Evolutionary conservation across 805 yeast genomes (phyloP), one percentile per base, ranked within the genome.

Genomic region (Wickerhamiella siamensis): DNA sequence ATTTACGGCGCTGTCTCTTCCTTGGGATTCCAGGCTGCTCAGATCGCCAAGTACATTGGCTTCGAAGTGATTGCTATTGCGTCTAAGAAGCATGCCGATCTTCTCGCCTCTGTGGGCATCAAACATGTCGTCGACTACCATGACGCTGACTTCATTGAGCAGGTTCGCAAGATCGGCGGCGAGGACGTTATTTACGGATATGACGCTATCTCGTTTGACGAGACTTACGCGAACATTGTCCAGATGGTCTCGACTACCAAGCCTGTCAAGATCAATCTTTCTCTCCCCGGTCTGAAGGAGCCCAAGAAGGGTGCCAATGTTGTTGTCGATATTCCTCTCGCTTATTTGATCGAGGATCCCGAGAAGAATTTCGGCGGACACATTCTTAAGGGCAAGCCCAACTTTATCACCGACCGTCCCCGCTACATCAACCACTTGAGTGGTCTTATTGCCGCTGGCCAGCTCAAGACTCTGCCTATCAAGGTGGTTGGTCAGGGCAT

Each of bases 11-110:
- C 80, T 47, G 73, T 83, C n/a, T 67, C 81, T 16, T 69, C 79
- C 16, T 66, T 77, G 10, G 86, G 84, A 20, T 64, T 63, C 40
- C 39, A 63, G 19, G 74, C 76, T 9, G 68, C 77, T 42, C 87
- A 80, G 63, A 48, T 76, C 36, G 79, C 79, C 18, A 71, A 71
- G 49, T 52, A 63, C 31, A 45, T 71, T 21, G 74, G 72, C 12
- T 67, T 54, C 51, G 65, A 64, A 37, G 69, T 72, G 39, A 58
- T 70, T 41, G 69, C 70, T 3, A 69, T 72, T 35, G 76, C 79
- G 6, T 76, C 80, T 10, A 70, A 77, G 2, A 53, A 60, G 50
- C 63, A 74, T 53, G 62, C 61, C 45, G 61, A 60, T 12, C 54
- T 52, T 38, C 53, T 75, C 47, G 64, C 63, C 50, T 43, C 53